These are phyloP conservation scores for Antrodiella citrinella DNA, from an alignment of 768 basidiomycete genomes.

Conservation along the genomic window DNA sequence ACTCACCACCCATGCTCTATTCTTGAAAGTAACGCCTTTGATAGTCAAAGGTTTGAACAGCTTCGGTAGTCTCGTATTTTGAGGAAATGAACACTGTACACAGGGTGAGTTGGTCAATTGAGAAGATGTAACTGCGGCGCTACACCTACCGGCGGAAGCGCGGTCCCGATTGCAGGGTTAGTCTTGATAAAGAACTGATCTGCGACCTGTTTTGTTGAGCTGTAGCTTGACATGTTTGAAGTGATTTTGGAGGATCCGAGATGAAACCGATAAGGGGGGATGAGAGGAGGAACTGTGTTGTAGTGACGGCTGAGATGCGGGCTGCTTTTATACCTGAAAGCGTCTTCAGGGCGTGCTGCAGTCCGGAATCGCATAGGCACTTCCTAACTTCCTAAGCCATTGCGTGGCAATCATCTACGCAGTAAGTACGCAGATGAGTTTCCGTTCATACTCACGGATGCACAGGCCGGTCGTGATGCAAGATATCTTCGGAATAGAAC, in stretches of 20 bases:
- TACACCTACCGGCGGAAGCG: slow-evolving; percentile 24
- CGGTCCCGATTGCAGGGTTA: slow-evolving; percentile 45
- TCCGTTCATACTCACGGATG: no score
- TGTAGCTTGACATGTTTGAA: background rate
- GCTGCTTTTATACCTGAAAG: background rate
- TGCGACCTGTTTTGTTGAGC: slow-evolving; percentile 40
- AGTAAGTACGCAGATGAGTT: no score
- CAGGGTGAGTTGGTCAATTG: background rate
- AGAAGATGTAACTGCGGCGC: slow-evolving; percentile 5
- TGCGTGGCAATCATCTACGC: no score
- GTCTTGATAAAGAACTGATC: slow-evolving; percentile 55
- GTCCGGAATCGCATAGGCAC: no score
- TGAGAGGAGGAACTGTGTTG: background rate
- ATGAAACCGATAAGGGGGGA: background rate
- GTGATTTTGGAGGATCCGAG: background rate
- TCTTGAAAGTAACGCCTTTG: slow-evolving; percentile 57
- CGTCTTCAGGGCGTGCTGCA: no score
- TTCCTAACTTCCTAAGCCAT: no score
- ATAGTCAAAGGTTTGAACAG: slow-evolving; percentile 65
- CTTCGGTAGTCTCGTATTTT: slow-evolving; percentile 44
- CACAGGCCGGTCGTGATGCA: no score
- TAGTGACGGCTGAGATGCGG: background rate
- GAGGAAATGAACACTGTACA: slow-evolving; percentile 31
- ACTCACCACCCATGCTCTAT: slow-evolving; percentile 62
- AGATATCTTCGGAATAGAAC: no score